These are phyloP conservation scores for Russula vinacea DNA, from an alignment of 768 basidiomycete species.

Conservation along the genomic window DNA sequence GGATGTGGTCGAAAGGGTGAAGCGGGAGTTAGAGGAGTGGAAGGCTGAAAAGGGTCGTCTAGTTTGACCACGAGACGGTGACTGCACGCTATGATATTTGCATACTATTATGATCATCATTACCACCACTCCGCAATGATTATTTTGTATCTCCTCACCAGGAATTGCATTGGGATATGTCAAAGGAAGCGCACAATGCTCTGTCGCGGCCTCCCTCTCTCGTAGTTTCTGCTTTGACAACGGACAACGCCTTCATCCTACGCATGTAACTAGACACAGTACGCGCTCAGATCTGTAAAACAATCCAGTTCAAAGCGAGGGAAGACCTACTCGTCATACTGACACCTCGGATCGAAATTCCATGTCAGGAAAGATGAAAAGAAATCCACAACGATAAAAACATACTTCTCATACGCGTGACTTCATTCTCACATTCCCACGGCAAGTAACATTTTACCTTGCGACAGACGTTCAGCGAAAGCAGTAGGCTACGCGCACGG, in stretches of 20 bases:
- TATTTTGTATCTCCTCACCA: neutral
- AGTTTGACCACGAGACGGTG: slow-evolving; percentile 31
- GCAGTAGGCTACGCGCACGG: slow-evolving; percentile 58
- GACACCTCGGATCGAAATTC: slow-evolving; percentile 57
- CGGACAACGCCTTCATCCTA: slow-evolving; percentile 82
- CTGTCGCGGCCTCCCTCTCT: slow-evolving; percentile 41
- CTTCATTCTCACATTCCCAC: slow-evolving; percentile 95
- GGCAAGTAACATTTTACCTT: slow-evolving; percentile 69
- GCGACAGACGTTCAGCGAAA: slow-evolving; percentile 86
- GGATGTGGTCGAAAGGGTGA: slow-evolving; percentile 63
- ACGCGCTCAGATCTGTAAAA: slow-evolving; percentile 16
- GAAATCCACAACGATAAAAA: slow-evolving; percentile 23
- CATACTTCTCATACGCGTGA: slow-evolving; percentile 82
- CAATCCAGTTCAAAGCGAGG: slow-evolving; percentile 5
- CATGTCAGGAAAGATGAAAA: neutral
- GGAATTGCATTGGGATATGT: slow-evolving; percentile 7
- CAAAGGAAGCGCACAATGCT: slow-evolving; percentile 10
- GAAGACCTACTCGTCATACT: slow-evolving; percentile 78
- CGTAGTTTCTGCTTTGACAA: slow-evolving; percentile 67
- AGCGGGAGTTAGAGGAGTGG: slow-evolving; percentile 47
- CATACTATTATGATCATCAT: neutral
- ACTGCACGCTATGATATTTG: neutral
- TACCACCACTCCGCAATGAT: slow-evolving; percentile 19
- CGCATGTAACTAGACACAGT: slow-evolving; percentile 63
- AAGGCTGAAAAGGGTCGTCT: slow-evolving; percentile 38